These are phyloP conservation scores for Leccinum truebloodii DNA, from an alignment of 768 basidiomycete species.

Conservation along the genomic window DNA sequence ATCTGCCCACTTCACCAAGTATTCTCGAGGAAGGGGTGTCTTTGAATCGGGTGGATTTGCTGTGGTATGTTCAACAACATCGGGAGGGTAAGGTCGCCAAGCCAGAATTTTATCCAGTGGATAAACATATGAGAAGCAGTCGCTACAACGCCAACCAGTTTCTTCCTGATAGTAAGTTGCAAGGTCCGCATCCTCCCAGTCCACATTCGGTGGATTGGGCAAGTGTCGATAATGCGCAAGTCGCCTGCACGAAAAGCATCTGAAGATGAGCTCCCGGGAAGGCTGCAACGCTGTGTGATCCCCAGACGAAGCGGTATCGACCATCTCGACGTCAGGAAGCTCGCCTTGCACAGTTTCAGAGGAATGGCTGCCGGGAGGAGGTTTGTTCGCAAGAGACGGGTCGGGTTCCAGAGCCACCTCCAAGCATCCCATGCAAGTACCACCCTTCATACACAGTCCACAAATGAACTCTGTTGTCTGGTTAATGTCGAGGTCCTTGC, in stretches of 20 bases:
- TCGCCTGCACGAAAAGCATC: constrained; percentile 83
- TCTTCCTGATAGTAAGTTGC: constrained; percentile 61
- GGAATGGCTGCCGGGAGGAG: constrained; percentile 1
- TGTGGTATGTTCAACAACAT: constrained; percentile 54
- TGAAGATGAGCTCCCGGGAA: constrained; percentile 60
- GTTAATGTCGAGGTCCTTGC: constrained; percentile 44
- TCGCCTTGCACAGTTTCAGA: constrained; percentile 9
- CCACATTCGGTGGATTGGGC: constrained; percentile 43
- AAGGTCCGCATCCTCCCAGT: constrained; percentile 42
- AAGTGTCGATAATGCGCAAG: constrained; percentile 81
- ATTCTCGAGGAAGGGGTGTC: constrained; percentile 75
- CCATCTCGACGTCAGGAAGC: constrained; percentile 38
- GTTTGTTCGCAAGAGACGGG: constrained; percentile 24
- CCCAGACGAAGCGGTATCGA: constrained; percentile 22
- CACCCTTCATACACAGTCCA: constrained; percentile 70
- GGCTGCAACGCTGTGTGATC: constrained; percentile 21
- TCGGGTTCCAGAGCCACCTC: constrained; percentile 56
- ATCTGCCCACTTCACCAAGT: constrained; percentile 87
- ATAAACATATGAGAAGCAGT: constrained; percentile 74
- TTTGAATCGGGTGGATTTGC: constrained; percentile 53
- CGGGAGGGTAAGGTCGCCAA: constrained; percentile 81
- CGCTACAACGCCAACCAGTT: constrained; percentile 67
- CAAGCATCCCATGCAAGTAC: constrained; percentile 76
- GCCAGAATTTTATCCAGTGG: constrained; percentile 83
- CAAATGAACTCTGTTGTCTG: constrained; percentile 83